Conservation (phyloP, 768 basidiomycete genomes). For the Lanmaoa pseudosensibilis region DNA sequence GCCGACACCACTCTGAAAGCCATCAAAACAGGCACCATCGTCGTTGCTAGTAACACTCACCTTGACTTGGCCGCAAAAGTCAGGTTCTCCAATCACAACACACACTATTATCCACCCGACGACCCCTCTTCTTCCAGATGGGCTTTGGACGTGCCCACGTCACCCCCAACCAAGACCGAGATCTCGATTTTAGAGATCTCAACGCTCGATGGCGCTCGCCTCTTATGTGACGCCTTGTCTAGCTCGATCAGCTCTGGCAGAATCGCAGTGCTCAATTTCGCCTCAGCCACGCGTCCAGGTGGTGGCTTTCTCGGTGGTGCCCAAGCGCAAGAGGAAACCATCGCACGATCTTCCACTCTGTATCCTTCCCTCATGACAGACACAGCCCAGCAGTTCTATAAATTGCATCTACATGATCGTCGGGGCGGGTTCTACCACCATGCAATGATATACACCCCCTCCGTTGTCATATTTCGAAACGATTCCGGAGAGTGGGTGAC, state of each 20-base stretch:
- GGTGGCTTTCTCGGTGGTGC: constrained; percentile 75
- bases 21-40: constrained; percentile 47
- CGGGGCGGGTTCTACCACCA: constrained; percentile 69
- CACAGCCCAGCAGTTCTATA: constrained; percentile 61
- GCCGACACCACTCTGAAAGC: constrained; percentile 52
- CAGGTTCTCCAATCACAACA: constrained; percentile 40
- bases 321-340: constrained; percentile 78
- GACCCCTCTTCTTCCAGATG: constrained; percentile 50
- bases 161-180: constrained; percentile 24
- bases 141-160: constrained; percentile 26
- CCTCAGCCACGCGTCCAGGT: constrained; percentile 71
- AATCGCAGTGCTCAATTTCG: constrained; percentile 74
- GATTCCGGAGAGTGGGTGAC: constrained; percentile 57
- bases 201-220: constrained; percentile 61
- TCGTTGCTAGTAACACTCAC: constrained; percentile 22
- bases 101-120: constrained; percentile 51
- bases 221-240: constrained; percentile 28
- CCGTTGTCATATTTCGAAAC: constrained; percentile 59
- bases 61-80: constrained; percentile 38
- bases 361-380: constrained; percentile 60
- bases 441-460: constrained; percentile 74
- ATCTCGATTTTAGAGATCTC: constrained; percentile 60
- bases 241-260: constrained; percentile 20
- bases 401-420: constrained; percentile 48
- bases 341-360: constrained; percentile 74